Percentiles rank a stretch among this genome's conserved stretches.
Evolutionary conservation across 2,329 filamentous ascomycete genomes (phyloP).

Genomic region (Aspergillus persii): DNA sequence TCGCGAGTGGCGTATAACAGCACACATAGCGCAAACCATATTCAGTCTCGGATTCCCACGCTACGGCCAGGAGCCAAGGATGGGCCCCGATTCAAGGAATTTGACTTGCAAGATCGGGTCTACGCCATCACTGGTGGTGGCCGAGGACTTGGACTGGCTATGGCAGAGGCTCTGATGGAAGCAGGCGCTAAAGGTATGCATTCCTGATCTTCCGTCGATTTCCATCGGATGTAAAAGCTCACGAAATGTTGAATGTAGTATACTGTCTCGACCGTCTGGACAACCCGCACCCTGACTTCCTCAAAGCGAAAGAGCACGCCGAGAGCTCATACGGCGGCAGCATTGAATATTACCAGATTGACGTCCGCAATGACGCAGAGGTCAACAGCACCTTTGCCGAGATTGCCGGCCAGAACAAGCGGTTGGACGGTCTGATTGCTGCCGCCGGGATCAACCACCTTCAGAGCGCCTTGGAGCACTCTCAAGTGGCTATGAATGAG

Average conservation of each 20-base stretch:
- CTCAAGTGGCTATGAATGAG: slow-evolving; percentile 40
- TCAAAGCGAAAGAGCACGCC: slow-evolving; percentile 36
- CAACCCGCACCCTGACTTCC: slow-evolving; percentile 46
- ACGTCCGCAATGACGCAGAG: slow-evolving; percentile 43
- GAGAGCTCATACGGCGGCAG: slow-evolving; percentile 37
- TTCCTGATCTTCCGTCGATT: not conserved
- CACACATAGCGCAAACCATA: slow-evolving; percentile 25
- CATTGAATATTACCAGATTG: slow-evolving; percentile 48
- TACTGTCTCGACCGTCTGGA: slow-evolving; percentile 49
- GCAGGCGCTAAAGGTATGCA: slow-evolving; percentile 46
- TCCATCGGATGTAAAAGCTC: not conserved
- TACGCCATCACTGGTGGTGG: slow-evolving; percentile 45
- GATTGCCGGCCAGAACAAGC: slow-evolving; percentile 34
- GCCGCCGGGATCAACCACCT: slow-evolving; percentile 46
- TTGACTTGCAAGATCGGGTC: slow-evolving; percentile 42
- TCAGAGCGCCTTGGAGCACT: slow-evolving; percentile 41
- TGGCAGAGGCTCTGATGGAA: slow-evolving; percentile 49
- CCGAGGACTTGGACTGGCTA: slow-evolving; percentile 44
- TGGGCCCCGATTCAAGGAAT: slow-evolving; percentile 40
- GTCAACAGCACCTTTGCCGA: slow-evolving; percentile 35
- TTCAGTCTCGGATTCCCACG: slow-evolving; percentile 31
- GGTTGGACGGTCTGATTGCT: slow-evolving; percentile 43
- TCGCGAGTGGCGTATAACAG: slow-evolving; percentile 21
- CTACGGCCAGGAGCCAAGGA: slow-evolving; percentile 20
- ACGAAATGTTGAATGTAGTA: slow-evolving; percentile 29